Base-by-base conservation (phyloP, 106 monocot species). In the Dendrobium chrysotoxum region DNA sequence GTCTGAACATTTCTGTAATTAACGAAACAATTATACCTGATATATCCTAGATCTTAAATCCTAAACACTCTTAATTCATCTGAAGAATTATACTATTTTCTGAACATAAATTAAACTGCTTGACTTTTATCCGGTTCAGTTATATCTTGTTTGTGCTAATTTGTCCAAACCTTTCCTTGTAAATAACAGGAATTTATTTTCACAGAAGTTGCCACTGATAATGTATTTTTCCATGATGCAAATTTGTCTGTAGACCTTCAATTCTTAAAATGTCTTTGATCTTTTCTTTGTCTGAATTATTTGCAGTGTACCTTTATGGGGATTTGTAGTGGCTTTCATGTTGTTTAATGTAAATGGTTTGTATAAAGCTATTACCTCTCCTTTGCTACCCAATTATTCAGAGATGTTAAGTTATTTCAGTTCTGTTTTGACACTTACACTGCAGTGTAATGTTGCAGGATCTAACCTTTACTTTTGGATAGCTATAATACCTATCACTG, bases 391-490 rank as follows among this genome's bases (percentile, higher is more conserved):
- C 21, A 45, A 42, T 23, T 53, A 50, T 77, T 79, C 75, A 28
- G 47, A 79, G 46, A 67, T 68, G 3, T 16, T 53, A 23, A 15
- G 4, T 8, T 61, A 6, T 40, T 64, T 28, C 44, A 21, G 18
- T 79, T 66, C 13, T 35, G 13, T 70, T 70, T 76, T 23, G 16
- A 45, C 30, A 5, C 53, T 76, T 47, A 68, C 20, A 15, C 28
- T 7, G 26, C 1, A 21, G 7, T 77, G 18, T 77, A 20, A 72
- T 81, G 7, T 85, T 91, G 80, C 89, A 99, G 99, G 99, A 64
- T 91, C 91, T 28, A 93, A 99, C 87, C 93, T 99, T 13, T 99
- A 99, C 68, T 93, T 95, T 58, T 99, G 99, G 99, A 95, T 99
- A 83, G 95, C 99, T 55, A 87, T 93, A n/a, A 88, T 99, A 81